Evolutionary conservation across 83 land plant species (phyloP).

Genomic region (Thuja plicata): DNA sequence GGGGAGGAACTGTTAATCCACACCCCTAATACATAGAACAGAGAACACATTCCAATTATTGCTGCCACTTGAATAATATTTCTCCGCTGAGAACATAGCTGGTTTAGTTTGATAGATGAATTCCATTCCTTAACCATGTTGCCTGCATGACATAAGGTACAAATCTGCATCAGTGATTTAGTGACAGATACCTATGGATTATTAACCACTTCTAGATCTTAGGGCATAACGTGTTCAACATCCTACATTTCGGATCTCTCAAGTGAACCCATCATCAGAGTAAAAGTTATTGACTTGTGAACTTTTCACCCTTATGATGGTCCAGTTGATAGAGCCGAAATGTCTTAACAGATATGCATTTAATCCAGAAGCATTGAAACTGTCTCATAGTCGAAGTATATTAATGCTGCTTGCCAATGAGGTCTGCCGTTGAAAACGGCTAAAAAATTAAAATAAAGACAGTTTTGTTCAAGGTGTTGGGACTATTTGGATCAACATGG

Average conservation of each 20-base stretch:
- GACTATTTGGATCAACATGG: neutral
- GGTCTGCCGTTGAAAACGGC: neutral
- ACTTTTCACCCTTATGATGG: too few relatives aligned
- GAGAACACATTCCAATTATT: slow-evolving; percentile 21
- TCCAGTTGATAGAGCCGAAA: too few relatives aligned
- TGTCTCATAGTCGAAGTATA: too few relatives aligned
- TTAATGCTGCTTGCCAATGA: neutral
- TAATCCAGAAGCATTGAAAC: too few relatives aligned
- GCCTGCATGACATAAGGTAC: slow-evolving; percentile 4
- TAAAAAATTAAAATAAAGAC: neutral
- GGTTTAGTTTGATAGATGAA: neutral
- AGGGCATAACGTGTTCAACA: too few relatives aligned
- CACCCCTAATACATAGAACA: slow-evolving; percentile 31
- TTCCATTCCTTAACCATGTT: slow-evolving; percentile 15
- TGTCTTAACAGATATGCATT: too few relatives aligned
- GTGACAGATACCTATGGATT: neutral
- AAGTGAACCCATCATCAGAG: too few relatives aligned
- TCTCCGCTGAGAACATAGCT: slow-evolving; percentile 4
- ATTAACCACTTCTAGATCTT: too few relatives aligned
- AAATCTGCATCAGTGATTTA: neutral
- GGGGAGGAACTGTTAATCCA: slow-evolving; percentile 24
- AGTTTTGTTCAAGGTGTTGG: neutral
- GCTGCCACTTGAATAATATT: slow-evolving; percentile 21
- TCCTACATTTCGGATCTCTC: too few relatives aligned
- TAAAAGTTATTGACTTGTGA: too few relatives aligned